Evolutionary conservation across 768 basidiomycete genomes (phyloP).

Genomic region (Trametes cingulata): DNA sequence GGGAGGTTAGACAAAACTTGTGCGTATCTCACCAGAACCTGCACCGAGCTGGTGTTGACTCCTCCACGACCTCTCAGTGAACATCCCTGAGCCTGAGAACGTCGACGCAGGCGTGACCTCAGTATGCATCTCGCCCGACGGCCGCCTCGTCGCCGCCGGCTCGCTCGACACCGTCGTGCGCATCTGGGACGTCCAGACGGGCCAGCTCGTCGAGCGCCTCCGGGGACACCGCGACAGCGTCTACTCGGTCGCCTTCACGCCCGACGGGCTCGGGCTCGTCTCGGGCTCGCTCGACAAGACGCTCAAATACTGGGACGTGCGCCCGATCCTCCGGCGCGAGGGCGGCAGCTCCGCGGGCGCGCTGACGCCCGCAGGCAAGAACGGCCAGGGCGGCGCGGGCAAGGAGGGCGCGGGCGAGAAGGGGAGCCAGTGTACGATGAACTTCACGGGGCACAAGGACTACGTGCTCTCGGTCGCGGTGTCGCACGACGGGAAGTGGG

Average conservation of each 20-base stretch:
- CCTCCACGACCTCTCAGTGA: no score
- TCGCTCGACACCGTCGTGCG: constrained; percentile 64
- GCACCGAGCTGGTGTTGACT: no score
- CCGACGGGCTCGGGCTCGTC: constrained; percentile 85
- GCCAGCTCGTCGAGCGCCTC: constrained; percentile 57
- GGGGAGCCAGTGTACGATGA: constrained; percentile 67
- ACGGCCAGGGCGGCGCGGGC: constrained; percentile 33
- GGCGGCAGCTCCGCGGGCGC: constrained; percentile 24
- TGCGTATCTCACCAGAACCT: constrained; percentile 7
- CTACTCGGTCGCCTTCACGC: constrained; percentile 83
- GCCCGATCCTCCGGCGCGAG: constrained; percentile 32
- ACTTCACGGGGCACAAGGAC: constrained; percentile 90
- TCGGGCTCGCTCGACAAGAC: constrained; percentile 81
- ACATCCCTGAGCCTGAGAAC: constrained; percentile 49
- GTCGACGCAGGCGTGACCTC: constrained; percentile 64
- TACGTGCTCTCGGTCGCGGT: constrained; percentile 77
- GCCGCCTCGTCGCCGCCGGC: constrained; percentile 59
- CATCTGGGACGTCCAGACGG: constrained; percentile 67
- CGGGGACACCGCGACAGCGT: constrained; percentile 63
- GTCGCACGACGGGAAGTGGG: constrained; percentile 91
- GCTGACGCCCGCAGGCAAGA: constrained; percentile 34
- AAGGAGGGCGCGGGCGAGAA: constrained; percentile 47
- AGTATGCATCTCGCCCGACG: constrained; percentile 61
- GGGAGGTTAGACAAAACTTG: constrained; percentile 40
- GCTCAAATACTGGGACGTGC: constrained; percentile 62